Percentiles rank a stretch among this genome's conserved stretches.
Evolutionary conservation across 352 stramenopile genomes (phyloP).

Genomic region (Globisporangium apiculatum): DNA sequence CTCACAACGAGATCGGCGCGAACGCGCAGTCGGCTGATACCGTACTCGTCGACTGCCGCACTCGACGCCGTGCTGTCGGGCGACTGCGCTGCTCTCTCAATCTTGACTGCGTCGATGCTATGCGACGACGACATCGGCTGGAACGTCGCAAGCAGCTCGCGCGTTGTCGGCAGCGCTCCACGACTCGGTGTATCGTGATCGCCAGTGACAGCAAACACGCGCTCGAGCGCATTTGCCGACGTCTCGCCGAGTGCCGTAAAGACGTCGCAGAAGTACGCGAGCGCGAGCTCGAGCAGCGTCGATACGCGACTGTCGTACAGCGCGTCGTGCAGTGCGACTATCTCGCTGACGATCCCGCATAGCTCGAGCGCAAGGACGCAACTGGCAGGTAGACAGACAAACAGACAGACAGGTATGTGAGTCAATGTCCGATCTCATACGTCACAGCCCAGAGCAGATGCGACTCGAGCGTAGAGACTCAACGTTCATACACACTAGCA

Average conservation of each 20-base stretch:
- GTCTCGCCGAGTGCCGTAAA: conserved; percentile 19
- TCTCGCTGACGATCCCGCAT: conserved; percentile 50
- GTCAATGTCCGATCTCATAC: conserved; percentile 4
- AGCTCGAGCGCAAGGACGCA: conserved; percentile 66
- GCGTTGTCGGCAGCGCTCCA: background rate
- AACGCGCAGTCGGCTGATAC: conserved; percentile 33
- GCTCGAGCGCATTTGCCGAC: conserved; percentile 2
- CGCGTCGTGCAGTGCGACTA: conserved; percentile 14
- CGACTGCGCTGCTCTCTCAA: background rate
- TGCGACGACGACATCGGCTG: background rate
- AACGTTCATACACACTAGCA: no score
- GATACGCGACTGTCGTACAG: background rate
- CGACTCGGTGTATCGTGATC: background rate
- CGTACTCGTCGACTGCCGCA: conserved; percentile 32
- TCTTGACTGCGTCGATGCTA: conserved; percentile 9
- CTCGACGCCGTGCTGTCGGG: no score
- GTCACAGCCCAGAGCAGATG: no score
- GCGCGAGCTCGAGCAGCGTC: conserved; percentile 12
- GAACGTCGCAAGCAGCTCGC: conserved; percentile 11
- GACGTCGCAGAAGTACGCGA: conserved; percentile 31
- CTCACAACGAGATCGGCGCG: conserved; percentile 40
- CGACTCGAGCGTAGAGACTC: no score
- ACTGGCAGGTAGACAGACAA: conserved; percentile 18
- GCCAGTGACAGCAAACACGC: conserved; percentile 2
- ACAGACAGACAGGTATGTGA: conserved; percentile 14